Base-by-base conservation (phyloP, 805 yeast species). In the Ogataea saltuana region DNA sequence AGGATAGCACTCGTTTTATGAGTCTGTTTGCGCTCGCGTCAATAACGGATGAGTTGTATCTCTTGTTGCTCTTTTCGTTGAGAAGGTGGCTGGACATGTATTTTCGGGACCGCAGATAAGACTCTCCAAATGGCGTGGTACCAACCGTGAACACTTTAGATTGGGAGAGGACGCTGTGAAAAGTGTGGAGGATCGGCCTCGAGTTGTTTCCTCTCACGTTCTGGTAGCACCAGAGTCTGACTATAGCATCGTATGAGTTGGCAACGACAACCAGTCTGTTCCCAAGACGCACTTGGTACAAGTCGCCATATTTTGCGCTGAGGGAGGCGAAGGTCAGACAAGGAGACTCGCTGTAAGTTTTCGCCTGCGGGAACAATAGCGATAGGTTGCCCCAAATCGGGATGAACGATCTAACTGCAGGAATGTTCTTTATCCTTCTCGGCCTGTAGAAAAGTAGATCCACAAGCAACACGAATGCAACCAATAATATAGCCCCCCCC, bases 241-340 rank as follows among this genome's bases (percentile, higher is more conserved):
- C 59, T 1, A 81, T 78, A 6, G 83, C 73, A 4, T 71, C 74
- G 50, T 66, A 81, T 1, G 84, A 74, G 56, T 85, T 83, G n/a
- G 80, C 90, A 13, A 86, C 81, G 10, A 86, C 72, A 1, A 82
- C 75, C 11, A 74, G 64, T 29, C 63, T 69, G 15, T 58, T 64
- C 0, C 95, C 95, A 41, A 85, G 60, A 35, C 84, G 62, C 33
- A 84, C 69, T 52, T 85, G 91, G 55, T 74, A 84, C 1, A 83
- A 74, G 7, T 59, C 67, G 1, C 76, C 71, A 48, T 73, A 70
- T 11, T 46, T 44, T n/a, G 58, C 35, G 1, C 73, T 41, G 79
- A 87, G 76, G 12, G 61, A 46, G 39, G 61, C 46, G 53, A 75
- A 81, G 7, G 61, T 62, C 13, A 68, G 39, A 9, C 86, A 74